Evolutionary conservation across 441 rosid genomes (phyloP), one percentile per base, ranked within the genome.

Genomic region (Gossypium gossypioides): DNA sequence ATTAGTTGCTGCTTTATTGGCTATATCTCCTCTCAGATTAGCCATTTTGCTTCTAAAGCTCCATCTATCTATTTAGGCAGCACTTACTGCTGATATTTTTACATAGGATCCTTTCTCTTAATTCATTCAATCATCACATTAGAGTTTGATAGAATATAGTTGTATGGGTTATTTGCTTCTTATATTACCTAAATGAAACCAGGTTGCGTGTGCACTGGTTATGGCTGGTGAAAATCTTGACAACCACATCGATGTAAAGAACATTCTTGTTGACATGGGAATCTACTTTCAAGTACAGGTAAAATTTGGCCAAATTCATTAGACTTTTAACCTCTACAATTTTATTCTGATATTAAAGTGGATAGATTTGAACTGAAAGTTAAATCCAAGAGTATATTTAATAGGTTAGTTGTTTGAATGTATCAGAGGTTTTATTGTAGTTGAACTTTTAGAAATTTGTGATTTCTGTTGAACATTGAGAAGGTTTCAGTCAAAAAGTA

Each of bases 191-290:
- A 3, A 42, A 64, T 68, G 19, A 61, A 64, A 25, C 61, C 82
- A 89, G 91, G 92, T 51, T 16, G 56, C 56, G 6, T 51, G 56
- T 51, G 56, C 56, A 51, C 56, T 51, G 56, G 56, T 51, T 51
- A 51, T 51, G 56, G 0, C 10, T 1, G 56, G 56, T 51, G 56
- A 51, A 16, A 51, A 51, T 51, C 56, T 51, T 51, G 56, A 51
- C 56, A 51, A 51, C 22, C 22, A 16, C 56, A 16, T 51, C 10
- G 10, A 16, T 51, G 56, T 16, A 16, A 51, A 51, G 56, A 51
- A 51, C 77, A 51, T 16, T 51, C 56, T 51, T 51, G 56, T 51
- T 51, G 56, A 51, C 22, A 51, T 51, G 56, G 56, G 65, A 29
- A 29, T 60, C 44, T 60, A 60, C 65, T 60, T 29, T 29, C 65